Conservation (phyloP, 768 basidiomycete genomes). For the Lanmaoa pseudosensibilis region DNA sequence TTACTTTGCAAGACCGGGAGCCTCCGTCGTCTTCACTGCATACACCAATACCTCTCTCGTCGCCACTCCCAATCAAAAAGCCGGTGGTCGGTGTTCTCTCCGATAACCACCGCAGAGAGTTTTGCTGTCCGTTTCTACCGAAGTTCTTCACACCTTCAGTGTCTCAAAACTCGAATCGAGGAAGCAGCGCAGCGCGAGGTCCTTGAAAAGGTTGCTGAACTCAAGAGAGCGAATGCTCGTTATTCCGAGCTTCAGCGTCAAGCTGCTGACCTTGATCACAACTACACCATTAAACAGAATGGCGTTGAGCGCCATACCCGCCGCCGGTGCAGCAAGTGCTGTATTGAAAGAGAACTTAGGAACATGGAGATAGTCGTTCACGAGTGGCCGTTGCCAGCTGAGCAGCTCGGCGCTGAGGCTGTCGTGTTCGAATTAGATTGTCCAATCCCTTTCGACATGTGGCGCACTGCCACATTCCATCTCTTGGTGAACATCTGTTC, state of each 20-base stretch:
- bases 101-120: slow-evolving; percentile 6
- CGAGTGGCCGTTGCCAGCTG: slow-evolving; percentile 48
- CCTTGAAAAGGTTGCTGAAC: slow-evolving; percentile 29
- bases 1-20: slow-evolving; percentile 29
- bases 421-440: slow-evolving; percentile 45
- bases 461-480: slow-evolving; percentile 43
- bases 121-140: slow-evolving; percentile 41
- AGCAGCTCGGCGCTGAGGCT: slow-evolving; percentile 19
- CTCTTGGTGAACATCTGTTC: slow-evolving; percentile 40
- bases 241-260: slow-evolving; percentile 19
- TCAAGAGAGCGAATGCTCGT: slow-evolving; percentile 21
- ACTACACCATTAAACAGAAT: background rate
- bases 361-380: slow-evolving; percentile 35
- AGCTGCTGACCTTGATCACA: slow-evolving; percentile 8
- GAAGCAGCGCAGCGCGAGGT: slow-evolving; percentile 20
- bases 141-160: slow-evolving; percentile 20
- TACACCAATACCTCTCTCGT: slow-evolving; percentile 33
- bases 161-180: slow-evolving; percentile 34
- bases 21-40: slow-evolving; percentile 28
- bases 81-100: slow-evolving; percentile 36
- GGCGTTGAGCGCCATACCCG: background rate
- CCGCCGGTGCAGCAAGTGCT: slow-evolving; percentile 32
- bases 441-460: slow-evolving; percentile 42
- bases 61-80: slow-evolving; percentile 26
- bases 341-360: slow-evolving; percentile 15